These are phyloP conservation scores for Lepidium sativum DNA, from an alignment of 345 rosid species.

Conservation along the genomic window DNA sequence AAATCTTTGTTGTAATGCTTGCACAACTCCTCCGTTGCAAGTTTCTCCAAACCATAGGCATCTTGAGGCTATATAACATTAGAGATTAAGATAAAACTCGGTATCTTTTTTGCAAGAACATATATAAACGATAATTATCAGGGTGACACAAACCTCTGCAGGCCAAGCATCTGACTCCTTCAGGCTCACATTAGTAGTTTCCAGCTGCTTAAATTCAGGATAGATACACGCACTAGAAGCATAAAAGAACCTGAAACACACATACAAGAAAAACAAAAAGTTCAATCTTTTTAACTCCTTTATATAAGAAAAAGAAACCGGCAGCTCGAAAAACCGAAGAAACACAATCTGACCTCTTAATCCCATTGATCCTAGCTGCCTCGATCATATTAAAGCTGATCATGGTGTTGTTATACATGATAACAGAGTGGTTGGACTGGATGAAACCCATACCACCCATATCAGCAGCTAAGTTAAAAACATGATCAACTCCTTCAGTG, in stretches of 20 bases:
- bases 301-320: not conserved
- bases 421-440: constrained; percentile 96
- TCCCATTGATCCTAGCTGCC: constrained; percentile 83
- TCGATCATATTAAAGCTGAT: constrained; percentile 98
- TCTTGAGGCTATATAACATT: constrained; percentile 79
- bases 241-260: constrained; percentile 68
- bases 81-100: not conserved
- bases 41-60: constrained; percentile 99
- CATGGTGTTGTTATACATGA: constrained; percentile 98
- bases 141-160: constrained; percentile 68
- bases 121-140: not conserved
- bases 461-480: constrained; percentile 97
- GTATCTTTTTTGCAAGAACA: not conserved
- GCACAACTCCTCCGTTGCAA: constrained; percentile 95
- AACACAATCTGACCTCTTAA: constrained; percentile 53
- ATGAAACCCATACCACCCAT: constrained; percentile 99
- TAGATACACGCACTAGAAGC: constrained; percentile 99
- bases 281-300: not conserved
- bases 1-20: constrained; percentile 96
- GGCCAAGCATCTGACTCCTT: constrained; percentile 99
- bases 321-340: not conserved
- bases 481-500: constrained; percentile 69
- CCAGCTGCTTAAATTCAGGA: constrained; percentile 97
- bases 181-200: constrained; percentile 85
- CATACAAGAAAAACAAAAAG: not conserved